These are phyloP conservation scores for Plantago ovata DNA, from an alignment of 257 asterid species.

Conservation along the genomic window DNA sequence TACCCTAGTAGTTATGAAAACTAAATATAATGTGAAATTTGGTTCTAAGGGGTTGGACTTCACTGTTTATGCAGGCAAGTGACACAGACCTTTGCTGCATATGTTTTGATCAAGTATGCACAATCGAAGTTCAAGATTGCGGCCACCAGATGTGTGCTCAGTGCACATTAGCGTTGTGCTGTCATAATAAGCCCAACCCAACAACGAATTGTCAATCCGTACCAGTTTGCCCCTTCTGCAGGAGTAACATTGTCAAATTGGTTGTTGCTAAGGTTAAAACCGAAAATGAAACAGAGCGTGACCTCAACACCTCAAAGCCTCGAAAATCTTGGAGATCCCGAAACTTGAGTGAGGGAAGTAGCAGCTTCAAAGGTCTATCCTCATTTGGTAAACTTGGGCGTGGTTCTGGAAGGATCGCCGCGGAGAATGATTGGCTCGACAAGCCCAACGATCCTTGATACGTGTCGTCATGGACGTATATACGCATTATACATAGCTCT, in stretches of 20 bases:
- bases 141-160: constrained; percentile 97
- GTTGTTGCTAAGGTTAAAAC: constrained; percentile 54
- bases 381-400: constrained; percentile 79
- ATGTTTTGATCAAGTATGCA: constrained; percentile 90
- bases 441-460: constrained; percentile 54
- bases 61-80: constrained; percentile 42
- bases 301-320: constrained; percentile 46
- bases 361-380: constrained; percentile 83
- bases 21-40: too few species aligned
- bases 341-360: constrained; percentile 80
- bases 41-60: too few species aligned
- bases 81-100: constrained; percentile 85
- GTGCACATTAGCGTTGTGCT: constrained; percentile 83
- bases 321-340: constrained; percentile 64
- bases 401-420: constrained; percentile 61
- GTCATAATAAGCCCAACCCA: constrained; percentile 90
- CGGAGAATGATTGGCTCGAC: constrained; percentile 57
- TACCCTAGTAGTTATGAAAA: too few species aligned
- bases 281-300: constrained; percentile 37
- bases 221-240: constrained; percentile 91
- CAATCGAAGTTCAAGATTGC: constrained; percentile 83
- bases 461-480: constrained; percentile 14
- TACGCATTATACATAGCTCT: constrained; percentile 22
- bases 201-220: constrained; percentile 36
- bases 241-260: constrained; percentile 71